These are phyloP conservation scores for Mycena belliarum DNA, from an alignment of 768 basidiomycete species.

Conservation along the genomic window DNA sequence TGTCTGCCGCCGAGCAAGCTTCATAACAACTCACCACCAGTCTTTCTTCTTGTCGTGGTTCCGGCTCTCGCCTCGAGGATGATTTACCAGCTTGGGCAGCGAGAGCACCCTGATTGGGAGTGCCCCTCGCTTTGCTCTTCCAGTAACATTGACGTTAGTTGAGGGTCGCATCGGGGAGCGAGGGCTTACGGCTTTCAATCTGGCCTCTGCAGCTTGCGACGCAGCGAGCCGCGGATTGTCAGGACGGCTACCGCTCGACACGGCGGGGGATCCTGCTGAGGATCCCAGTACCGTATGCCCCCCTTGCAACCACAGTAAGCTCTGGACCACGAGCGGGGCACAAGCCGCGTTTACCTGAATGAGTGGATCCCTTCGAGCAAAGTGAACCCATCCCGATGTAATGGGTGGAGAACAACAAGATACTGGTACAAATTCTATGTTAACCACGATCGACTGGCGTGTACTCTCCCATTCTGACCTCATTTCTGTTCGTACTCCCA, in stretches of 20 bases:
- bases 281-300: conserved; percentile 52
- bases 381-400: conserved; percentile 51
- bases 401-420: conserved; percentile 1
- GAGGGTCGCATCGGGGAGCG: conserved; percentile 13
- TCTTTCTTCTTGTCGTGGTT: conserved; percentile 36
- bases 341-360: conserved; percentile 5
- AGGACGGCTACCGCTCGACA: conserved; percentile 25
- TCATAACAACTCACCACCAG: conserved; percentile 40
- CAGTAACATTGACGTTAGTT: not conserved
- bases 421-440: conserved; percentile 18
- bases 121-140: conserved; percentile 24
- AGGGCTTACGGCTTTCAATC: conserved; percentile 55
- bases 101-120: conserved; percentile 51
- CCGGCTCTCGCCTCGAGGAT: conserved; percentile 35
- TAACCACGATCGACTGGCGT: conserved; percentile 35
- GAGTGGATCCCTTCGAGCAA: conserved; percentile 45
- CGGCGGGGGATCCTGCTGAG: conserved; percentile 23
- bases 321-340: not conserved
- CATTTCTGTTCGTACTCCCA: conserved; percentile 37
- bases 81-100: conserved; percentile 43
- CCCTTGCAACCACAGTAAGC: conserved; percentile 22
- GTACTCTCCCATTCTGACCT: conserved; percentile 46
- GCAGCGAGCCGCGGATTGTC: conserved; percentile 55
- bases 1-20: not conserved
- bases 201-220: conserved; percentile 63